Base-by-base conservation (phyloP, 2,329 filamentous ascomycete genomes). In the Fusarium buharicum region DNA sequence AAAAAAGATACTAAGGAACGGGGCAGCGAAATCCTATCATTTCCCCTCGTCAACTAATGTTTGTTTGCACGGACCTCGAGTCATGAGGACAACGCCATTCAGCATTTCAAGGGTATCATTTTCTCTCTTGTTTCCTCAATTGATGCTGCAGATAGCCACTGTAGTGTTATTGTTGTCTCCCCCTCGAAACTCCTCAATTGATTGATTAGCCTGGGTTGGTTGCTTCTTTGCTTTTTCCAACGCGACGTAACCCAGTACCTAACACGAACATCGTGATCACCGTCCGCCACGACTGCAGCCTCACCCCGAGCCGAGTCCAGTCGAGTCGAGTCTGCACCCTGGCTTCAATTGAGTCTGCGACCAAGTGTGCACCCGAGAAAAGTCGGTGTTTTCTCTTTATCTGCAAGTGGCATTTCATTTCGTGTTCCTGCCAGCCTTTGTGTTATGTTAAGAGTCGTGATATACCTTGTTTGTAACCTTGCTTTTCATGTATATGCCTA, bases 191-290 rank as follows among this genome's bases (percentile, higher is more conserved):
- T 28, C 20, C 24, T 14, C 55, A 47, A 48, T 54, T 55, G 27
- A 44, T 18, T 18, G 17, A n/a, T 17, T 33, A 40, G 28, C 28
- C 28, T 30, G 30, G 36, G 33, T 41, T 66, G 46, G 51, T 44
- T 44, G 41, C 46, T 47, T 55, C 52, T 59, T 65, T 66, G 58
- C 62, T 66, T 66, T 64, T 63, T 33, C 38, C 47, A 64, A 55
- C 20, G 30, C 39, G 48, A 40, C 28, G 48, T 38, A 63, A 41
- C 12, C 27, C 27, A 24, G 28, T 5, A 13, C 30, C 13, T 48
- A 37, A 41, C 45, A 48, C 41, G 50, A 36, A 31, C 41, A 43
- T 52, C 39, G 43, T 65, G 56, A 49, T 34, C 52, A 38, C 37
- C 62, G 37, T 38, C 45, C 27, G 28, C 50, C 44, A 40, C 44